Percentiles rank a stretch among this genome's conserved stretches.
Conservation (phyloP, 2,329 filamentous ascomycete genomes). For the Ophiostoma quercus region DNA sequence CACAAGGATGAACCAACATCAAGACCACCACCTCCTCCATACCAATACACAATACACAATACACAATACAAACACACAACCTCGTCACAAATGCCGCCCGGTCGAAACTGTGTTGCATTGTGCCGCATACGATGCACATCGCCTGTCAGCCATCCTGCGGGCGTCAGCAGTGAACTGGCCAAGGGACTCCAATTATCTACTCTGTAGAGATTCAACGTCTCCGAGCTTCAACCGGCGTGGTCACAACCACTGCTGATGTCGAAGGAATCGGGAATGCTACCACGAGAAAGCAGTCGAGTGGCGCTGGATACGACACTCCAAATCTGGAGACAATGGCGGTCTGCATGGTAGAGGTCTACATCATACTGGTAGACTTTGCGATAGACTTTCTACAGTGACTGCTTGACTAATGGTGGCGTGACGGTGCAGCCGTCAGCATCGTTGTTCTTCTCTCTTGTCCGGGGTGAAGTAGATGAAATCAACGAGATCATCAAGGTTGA, state of each 20-base stretch:
- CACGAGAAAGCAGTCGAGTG: not conserved
- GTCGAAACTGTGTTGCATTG: slow-evolving; percentile 6
- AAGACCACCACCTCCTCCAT: too few species aligned
- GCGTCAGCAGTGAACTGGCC: too few species aligned
- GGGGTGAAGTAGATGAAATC: too few species aligned
- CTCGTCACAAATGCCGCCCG: slow-evolving; percentile 3
- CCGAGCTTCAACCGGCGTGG: not conserved
- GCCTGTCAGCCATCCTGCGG: not conserved
- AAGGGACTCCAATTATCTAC: too few species aligned
- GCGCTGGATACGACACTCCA: not conserved
- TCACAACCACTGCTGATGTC: not conserved
- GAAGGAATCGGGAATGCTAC: not conserved
- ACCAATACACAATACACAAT: not conserved
- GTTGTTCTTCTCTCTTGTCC: too few species aligned
- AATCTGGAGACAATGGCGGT: slow-evolving; percentile 5
- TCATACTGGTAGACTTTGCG: too few species aligned
- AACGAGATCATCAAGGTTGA: too few species aligned
- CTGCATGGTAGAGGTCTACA: not conserved
- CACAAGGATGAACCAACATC: too few species aligned
- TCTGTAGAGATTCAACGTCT: too few species aligned
- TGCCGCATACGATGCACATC: not conserved
- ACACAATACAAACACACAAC: not conserved
- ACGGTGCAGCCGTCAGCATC: too few species aligned
- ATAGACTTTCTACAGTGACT: too few species aligned
- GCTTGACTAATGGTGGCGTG: too few species aligned